Evolutionary conservation across 805 yeast species (phyloP), one percentile per base, ranked within the genome.

Genomic region (Candida golubevii): DNA sequence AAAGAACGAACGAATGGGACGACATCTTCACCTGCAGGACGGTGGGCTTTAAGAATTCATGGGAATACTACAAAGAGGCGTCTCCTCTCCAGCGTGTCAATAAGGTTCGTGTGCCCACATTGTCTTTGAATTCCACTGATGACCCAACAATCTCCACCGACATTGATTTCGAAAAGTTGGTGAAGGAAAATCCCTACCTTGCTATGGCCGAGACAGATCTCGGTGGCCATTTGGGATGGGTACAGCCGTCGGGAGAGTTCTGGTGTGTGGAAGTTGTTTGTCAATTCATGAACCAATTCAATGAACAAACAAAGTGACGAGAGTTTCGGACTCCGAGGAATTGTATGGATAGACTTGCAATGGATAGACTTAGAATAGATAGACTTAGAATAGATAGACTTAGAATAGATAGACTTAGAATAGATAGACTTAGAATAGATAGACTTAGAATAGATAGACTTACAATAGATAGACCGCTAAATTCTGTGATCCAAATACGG

Each of bases 151-250:
- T 80, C 11, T 80, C 85, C 11, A 66, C 68, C 1, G 60, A 69
- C 18, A 58, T 84, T 26, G 93, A 93, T 1, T 58, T 60, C 32
- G 58, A 57, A 12, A 83, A 80, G 47, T 72, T 77, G 15, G 50
- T 56, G 33, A 50, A 58, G 28, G 31, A 43, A 13, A 85, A 85
- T 56, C 93, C 95, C 1, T 79, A 75, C 57, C 63, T 79, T 30
- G 64, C 76, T 36, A 52, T 83, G 55, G 69, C 81, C 6, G 75
- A 80, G 46, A 83, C 90, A 7, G 71, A 75, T 35, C 69, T 77
- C 41, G 96, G 96, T 7, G 95, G 95, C 1, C 96, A 87, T 62
- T 72, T 87, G 42, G 93, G 87, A n/a, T 87, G 84, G 83, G 87
- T 80, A 48, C 71, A 75, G 50, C 63, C 70, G 38, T 66, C 72